Evolutionary conservation across 306 rosid genomes (phyloP).

Genomic region (Carpinus viminea): DNA sequence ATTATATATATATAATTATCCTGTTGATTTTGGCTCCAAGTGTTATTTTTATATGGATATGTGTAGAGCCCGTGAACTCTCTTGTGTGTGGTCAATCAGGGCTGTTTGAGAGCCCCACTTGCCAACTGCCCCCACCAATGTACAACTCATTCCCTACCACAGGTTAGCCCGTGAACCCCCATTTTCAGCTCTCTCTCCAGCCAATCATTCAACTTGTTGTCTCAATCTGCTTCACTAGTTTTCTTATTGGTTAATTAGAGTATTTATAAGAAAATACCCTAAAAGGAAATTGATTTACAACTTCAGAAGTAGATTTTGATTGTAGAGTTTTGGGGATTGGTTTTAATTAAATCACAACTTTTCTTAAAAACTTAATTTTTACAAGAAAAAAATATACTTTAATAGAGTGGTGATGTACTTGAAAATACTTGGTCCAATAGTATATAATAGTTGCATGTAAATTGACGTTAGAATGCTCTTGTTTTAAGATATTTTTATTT

Average conservation of each 20-base stretch:
- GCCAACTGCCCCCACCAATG: conserved; percentile 6
- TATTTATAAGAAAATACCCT: background rate
- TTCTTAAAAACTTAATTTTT: too few species aligned
- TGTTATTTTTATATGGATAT: conserved; percentile 17
- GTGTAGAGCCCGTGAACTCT: conserved; percentile 48
- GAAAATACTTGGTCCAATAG: too few species aligned
- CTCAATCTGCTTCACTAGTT: background rate
- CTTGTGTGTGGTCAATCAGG: conserved; percentile 31
- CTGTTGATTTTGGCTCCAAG: background rate
- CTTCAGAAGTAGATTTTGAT: too few species aligned
- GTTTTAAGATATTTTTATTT: too few species aligned
- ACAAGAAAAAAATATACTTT: too few species aligned
- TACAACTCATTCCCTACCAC: conserved; percentile 7
- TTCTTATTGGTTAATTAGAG: background rate
- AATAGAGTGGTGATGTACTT: too few species aligned
- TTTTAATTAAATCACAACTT: too few species aligned
- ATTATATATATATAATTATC: background rate
- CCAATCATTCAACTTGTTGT: conserved; percentile 3
- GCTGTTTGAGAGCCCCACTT: conserved; percentile 17
- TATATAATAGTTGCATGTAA: too few species aligned
- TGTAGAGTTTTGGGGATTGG: too few species aligned
- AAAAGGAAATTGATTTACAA: background rate
- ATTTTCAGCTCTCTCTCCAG: background rate
- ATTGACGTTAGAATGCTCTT: background rate
- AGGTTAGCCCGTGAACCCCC: conserved; percentile 2